These are phyloP conservation scores for Wakefieldia striispora DNA, from an alignment of 768 basidiomycete genomes.

Conservation along the genomic window DNA sequence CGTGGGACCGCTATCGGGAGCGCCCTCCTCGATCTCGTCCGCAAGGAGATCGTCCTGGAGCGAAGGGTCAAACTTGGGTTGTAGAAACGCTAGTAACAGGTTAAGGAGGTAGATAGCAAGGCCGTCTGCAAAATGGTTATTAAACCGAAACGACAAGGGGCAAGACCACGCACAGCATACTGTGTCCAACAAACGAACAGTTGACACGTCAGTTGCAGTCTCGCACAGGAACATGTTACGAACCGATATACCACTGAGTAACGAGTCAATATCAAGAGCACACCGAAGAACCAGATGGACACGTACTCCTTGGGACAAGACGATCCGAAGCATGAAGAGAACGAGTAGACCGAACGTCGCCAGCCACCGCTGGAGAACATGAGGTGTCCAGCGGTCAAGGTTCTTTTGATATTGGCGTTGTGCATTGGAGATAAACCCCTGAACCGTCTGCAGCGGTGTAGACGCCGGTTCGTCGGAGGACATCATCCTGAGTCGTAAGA, in stretches of 20 bases:
- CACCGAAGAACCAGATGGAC: background rate
- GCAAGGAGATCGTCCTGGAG: slow-evolving; percentile 90
- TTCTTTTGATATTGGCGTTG: slow-evolving; percentile 81
- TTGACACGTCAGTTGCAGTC: background rate
- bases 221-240: slow-evolving; percentile 31
- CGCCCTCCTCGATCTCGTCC: slow-evolving; percentile 94
- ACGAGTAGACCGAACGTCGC: slow-evolving; percentile 66
- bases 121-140: slow-evolving; percentile 53
- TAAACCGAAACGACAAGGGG: background rate
- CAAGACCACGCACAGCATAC: slow-evolving; percentile 62
- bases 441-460: slow-evolving; percentile 29
- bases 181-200: slow-evolving; percentile 18
- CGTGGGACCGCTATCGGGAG: slow-evolving; percentile 52
- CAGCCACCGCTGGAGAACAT: slow-evolving; percentile 87
- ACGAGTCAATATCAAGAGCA: slow-evolving; percentile 1
- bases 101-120: slow-evolving; percentile 95
- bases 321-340: slow-evolving; percentile 82
- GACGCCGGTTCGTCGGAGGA: slow-evolving; percentile 32
- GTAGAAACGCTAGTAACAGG: slow-evolving; percentile 93
- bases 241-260: slow-evolving; percentile 87
- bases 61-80: slow-evolving; percentile 97
- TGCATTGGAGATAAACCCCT: slow-evolving; percentile 37
- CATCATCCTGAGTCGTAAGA: slow-evolving; percentile 28
- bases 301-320: slow-evolving; percentile 85
- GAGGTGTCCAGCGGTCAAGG: slow-evolving; percentile 92